phyloP scores from a whole-genome alignment of 768 basidiomycete species.

The Podaxis pistillaris region DNA sequence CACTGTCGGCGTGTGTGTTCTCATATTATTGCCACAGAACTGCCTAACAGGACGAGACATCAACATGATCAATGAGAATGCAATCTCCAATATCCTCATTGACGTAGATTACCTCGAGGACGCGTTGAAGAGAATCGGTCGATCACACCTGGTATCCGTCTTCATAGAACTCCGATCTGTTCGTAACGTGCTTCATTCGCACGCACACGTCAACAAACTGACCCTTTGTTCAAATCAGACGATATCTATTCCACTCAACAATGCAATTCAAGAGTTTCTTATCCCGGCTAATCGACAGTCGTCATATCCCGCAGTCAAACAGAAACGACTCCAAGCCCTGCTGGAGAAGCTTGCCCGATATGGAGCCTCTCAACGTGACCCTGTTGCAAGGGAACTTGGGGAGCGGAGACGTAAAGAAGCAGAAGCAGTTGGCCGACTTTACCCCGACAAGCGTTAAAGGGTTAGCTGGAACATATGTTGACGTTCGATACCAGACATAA shows the following conservation, averaged over 20 bases:
- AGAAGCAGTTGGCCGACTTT: constrained; percentile 71
- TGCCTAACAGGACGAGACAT: constrained; percentile 78
- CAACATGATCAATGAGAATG: constrained; percentile 83
- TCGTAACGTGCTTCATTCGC: constrained; percentile 23
- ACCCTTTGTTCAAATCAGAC: constrained; percentile 41
- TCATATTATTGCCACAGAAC: constrained; percentile 43
- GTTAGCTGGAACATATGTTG: constrained; percentile 16
- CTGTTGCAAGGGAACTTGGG: constrained; percentile 57
- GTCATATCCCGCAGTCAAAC: constrained; percentile 63
- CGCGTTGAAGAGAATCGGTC: constrained; percentile 76
- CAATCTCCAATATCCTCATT: constrained; percentile 78
- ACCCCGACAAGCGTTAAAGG: constrained; percentile 57
- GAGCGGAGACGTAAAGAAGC: constrained; percentile 77
- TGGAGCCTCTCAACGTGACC: constrained; percentile 62
- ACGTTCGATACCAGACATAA: background rate
- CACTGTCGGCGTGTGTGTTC: background rate
- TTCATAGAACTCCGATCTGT: constrained; percentile 83
- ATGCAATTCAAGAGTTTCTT: constrained; percentile 78
- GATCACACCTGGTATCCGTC: constrained; percentile 63
- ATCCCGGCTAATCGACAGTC: constrained; percentile 67
- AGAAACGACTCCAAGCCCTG: constrained; percentile 68
- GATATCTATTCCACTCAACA: constrained; percentile 66
- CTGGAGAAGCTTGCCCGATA: constrained; percentile 78
- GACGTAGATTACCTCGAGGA: constrained; percentile 89
- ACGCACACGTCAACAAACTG: constrained; percentile 3